Percentiles rank a stretch among this genome's conserved stretches.
Conservation (phyloP, 768 basidiomycete species). For the Pleurotus citrinopileatus region DNA sequence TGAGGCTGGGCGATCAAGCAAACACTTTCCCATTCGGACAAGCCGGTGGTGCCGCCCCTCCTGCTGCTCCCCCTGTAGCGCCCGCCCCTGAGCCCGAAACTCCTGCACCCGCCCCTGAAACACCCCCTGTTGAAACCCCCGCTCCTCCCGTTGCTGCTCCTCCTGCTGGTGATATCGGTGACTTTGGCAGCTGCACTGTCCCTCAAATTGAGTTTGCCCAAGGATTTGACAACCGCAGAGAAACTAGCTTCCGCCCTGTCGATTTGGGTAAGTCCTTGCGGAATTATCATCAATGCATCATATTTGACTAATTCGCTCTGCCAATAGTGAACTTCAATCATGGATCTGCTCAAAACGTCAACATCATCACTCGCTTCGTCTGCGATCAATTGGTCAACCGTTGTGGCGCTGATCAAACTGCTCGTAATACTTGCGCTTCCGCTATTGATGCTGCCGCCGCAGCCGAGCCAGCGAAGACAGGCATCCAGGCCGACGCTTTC, state of each 20-base stretch:
- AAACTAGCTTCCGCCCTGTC: slow-evolving; percentile 52
- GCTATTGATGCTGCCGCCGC: slow-evolving; percentile 41
- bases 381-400: slow-evolving; percentile 53
- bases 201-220: slow-evolving; percentile 53
- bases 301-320: neutral
- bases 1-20: slow-evolving; percentile 43
- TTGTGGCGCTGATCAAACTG: slow-evolving; percentile 53
- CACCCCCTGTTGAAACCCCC: slow-evolving; percentile 18
- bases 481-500: slow-evolving; percentile 61
- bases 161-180: slow-evolving; percentile 28
- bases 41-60: slow-evolving; percentile 17
- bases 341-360: slow-evolving; percentile 57
- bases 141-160: slow-evolving; percentile 23
- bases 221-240: slow-evolving; percentile 53
- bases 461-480: slow-evolving; percentile 34
- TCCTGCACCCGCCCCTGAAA: slow-evolving; percentile 15
- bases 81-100: slow-evolving; percentile 19
- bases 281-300: neutral
- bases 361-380: slow-evolving; percentile 60
- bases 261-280: slow-evolving; percentile 34
- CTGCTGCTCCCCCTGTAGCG: slow-evolving; percentile 13
- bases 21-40: slow-evolving; percentile 45
- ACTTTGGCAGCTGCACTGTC: slow-evolving; percentile 52
- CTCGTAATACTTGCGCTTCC: slow-evolving; percentile 43
- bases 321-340: slow-evolving; percentile 45